Conservation (phyloP, 1,139 yeast species). For the Nakaseomyces glabratus region DNA sequence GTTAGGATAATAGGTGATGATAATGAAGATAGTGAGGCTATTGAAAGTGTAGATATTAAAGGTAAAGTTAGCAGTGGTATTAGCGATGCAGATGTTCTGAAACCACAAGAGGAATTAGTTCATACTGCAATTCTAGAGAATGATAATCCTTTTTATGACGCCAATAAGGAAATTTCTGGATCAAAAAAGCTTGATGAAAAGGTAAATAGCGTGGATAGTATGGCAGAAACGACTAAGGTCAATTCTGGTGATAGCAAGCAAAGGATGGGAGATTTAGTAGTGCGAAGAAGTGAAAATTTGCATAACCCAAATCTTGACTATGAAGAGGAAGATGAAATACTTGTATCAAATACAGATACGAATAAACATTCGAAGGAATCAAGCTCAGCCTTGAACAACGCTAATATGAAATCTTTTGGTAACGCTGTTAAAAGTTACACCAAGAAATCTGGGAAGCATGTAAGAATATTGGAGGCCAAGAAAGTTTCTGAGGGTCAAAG, state of each 20-base stretch:
- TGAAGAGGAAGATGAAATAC: constrained; percentile 16
- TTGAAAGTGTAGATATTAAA: too few species aligned
- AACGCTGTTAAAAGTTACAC: too few species aligned
- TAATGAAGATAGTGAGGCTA: too few species aligned
- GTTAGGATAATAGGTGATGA: too few species aligned
- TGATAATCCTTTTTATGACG: constrained; percentile 27
- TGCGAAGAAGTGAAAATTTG: constrained; percentile 9
- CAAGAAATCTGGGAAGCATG: too few species aligned
- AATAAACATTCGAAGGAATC: constrained; percentile 6
- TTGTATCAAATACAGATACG: constrained; percentile 10
- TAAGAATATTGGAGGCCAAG: constrained; percentile 62
- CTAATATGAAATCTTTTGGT: too few species aligned
- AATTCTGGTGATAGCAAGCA: neutral
- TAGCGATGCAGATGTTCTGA: constrained; percentile 6
- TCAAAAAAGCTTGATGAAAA: constrained; percentile 5
- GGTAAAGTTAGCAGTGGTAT: constrained; percentile 2
- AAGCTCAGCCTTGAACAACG: neutral
- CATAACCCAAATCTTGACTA: constrained; percentile 21
- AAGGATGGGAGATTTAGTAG: constrained; percentile 4
- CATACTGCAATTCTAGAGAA: constrained; percentile 25
- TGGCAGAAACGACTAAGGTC: constrained; percentile 6
- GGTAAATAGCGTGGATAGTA: constrained; percentile 8
- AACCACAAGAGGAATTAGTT: constrained; percentile 12
- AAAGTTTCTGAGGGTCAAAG: constrained; percentile 69
- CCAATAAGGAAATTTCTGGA: neutral